A percentile compares a stretch with the other conserved stretches of the same genome.
Evolutionary conservation across 2,329 filamentous ascomycete genomes (phyloP).

Genomic region (Coniochaeta prunicola): DNA sequence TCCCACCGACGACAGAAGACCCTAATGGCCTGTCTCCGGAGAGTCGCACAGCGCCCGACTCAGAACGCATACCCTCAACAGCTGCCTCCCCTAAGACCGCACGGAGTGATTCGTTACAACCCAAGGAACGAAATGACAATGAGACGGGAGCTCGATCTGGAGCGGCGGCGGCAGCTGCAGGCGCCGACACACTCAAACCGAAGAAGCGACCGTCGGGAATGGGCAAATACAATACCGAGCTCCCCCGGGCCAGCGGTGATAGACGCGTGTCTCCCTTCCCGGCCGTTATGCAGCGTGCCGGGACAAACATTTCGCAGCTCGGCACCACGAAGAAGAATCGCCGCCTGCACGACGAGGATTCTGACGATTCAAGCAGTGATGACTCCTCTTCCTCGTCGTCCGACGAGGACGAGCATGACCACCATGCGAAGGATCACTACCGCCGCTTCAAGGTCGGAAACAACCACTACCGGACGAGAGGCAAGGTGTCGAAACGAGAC

Average conservation of each 20-base stretch:
- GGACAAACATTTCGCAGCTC: conserved; percentile 20
- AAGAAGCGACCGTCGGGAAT: neutral
- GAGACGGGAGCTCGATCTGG: too few relatives aligned
- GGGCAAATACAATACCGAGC: conserved; percentile 15
- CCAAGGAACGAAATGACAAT: neutral
- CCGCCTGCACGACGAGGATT: conserved; percentile 3
- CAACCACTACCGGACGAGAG: conserved; percentile 56
- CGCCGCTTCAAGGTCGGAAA: conserved; percentile 55
- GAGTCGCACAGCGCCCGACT: conserved; percentile 1
- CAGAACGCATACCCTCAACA: conserved; percentile 2
- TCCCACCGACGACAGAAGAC: conserved; percentile 20
- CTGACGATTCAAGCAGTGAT: conserved; percentile 14
- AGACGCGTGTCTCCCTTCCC: conserved; percentile 11
- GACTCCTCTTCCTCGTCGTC: conserved; percentile 14
- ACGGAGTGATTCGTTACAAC: neutral
- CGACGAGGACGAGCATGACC: conserved; percentile 14
- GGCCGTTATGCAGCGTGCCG: conserved; percentile 13
- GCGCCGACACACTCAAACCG: too few relatives aligned
- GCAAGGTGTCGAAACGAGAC: conserved; percentile 58
- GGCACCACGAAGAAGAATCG: conserved; percentile 17
- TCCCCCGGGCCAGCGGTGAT: conserved; percentile 4
- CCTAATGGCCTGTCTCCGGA: neutral
- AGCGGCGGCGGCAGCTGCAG: too few relatives aligned
- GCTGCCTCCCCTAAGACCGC: neutral
- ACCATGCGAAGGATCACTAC: conserved; percentile 21